phyloP scores from a whole-genome alignment of 208 protist species.

The Leishmania martiniquensis region DNA sequence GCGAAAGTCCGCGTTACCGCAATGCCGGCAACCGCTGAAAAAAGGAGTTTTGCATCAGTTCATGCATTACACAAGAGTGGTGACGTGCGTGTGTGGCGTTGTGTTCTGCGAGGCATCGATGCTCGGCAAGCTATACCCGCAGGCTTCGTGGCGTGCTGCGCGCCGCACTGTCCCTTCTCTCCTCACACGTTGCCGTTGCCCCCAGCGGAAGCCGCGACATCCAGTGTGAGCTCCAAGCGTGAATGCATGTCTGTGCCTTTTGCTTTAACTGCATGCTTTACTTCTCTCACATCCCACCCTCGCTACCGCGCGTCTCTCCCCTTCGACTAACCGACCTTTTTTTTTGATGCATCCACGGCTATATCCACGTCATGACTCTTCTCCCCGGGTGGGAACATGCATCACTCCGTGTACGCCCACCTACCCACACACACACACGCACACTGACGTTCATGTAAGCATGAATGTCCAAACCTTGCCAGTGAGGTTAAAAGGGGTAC shows the following conservation, averaged over 20 bases:
- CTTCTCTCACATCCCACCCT: neutral
- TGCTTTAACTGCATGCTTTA: too few species aligned
- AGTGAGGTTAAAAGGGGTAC: conserved; percentile 2
- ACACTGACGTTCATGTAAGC: neutral
- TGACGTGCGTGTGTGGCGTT: neutral
- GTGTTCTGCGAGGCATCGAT: neutral
- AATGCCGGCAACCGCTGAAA: neutral
- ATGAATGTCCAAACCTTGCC: neutral
- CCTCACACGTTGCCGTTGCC: neutral
- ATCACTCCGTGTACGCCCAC: neutral
- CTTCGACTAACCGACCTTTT: conserved; percentile 3
- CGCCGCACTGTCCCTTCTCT: neutral
- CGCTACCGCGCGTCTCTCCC: neutral
- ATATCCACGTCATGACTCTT: neutral
- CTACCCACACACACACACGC: neutral
- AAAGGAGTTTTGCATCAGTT: neutral
- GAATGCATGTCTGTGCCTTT: neutral
- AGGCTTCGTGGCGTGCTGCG: neutral
- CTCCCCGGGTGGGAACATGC: neutral
- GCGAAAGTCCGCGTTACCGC: neutral
- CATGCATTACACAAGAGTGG: neutral
- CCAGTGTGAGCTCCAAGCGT: neutral
- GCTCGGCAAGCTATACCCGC: neutral
- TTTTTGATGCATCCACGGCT: neutral
- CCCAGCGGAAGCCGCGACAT: neutral